Percentiles rank a stretch among this genome's conserved stretches.
Evolutionary conservation across 495 filamentous ascomycete species (phyloP).

Genomic region (Hypoxylon subgilvum): DNA sequence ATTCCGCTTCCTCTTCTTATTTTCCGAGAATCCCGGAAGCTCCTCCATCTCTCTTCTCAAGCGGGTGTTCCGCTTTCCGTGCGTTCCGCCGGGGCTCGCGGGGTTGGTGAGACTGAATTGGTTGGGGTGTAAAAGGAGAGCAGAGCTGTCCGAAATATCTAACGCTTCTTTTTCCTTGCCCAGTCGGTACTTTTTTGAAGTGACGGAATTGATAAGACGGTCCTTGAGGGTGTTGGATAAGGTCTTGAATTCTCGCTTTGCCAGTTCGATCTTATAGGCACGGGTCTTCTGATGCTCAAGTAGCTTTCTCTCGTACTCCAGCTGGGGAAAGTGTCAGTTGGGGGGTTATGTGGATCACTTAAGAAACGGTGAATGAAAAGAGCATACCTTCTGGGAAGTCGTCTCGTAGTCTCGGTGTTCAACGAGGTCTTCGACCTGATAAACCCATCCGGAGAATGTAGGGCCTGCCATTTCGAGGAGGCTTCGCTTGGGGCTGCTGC

Average conservation of each 20-base stretch:
- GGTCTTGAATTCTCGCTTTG: constrained; percentile 78
- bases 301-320: constrained; percentile 61
- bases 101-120: constrained; percentile 87
- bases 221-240: constrained; percentile 81
- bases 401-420: constrained; percentile 83
- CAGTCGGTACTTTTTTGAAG: constrained; percentile 74
- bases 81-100: constrained; percentile 77
- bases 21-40: constrained; percentile 64
- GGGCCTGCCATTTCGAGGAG: constrained; percentile 74
- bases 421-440: constrained; percentile 81
- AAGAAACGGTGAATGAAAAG: constrained; percentile 1
- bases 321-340: constrained; percentile 46
- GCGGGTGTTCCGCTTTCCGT: constrained; percentile 81
- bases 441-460: constrained; percentile 79
- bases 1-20: constrained; percentile 82
- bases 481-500: constrained; percentile 47
- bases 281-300: constrained; percentile 58
- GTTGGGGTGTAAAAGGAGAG: constrained; percentile 86
- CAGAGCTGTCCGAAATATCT: constrained; percentile 86
- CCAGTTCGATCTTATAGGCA: constrained; percentile 71
- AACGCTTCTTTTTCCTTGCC: constrained; percentile 85
- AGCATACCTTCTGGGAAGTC: constrained; percentile 73
- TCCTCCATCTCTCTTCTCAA: constrained; percentile 83
- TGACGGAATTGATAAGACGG: constrained; percentile 78
- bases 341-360: not conserved